Conservation (phyloP, 2,329 filamentous ascomycete genomes). For the Thielaviopsis euricoi region DNA sequence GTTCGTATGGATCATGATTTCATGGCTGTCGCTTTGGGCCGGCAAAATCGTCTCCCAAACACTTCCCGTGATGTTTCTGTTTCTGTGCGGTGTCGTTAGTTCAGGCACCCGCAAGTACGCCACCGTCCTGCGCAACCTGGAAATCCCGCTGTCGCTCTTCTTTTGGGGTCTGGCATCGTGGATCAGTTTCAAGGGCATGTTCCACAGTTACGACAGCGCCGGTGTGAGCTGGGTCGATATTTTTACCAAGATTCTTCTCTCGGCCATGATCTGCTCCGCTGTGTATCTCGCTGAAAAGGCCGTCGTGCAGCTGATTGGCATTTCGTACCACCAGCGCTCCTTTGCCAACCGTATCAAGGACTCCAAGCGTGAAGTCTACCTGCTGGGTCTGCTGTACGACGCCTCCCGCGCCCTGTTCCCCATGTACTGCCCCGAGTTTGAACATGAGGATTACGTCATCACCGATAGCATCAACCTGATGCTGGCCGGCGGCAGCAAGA, state of each 20-base stretch:
- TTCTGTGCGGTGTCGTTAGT: constrained; percentile 52
- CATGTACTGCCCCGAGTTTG: constrained; percentile 79
- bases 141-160: constrained; percentile 51
- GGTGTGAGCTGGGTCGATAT: constrained; percentile 36
- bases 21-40: constrained; percentile 51
- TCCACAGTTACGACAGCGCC: constrained; percentile 19
- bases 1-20: constrained; percentile 52
- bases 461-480: constrained; percentile 64
- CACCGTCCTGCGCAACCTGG: constrained; percentile 44
- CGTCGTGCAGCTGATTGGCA: constrained; percentile 67
- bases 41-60: constrained; percentile 48
- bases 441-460: constrained; percentile 82
- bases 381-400: constrained; percentile 76
- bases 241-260: constrained; percentile 48
- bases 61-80: constrained; percentile 47
- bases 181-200: constrained; percentile 43
- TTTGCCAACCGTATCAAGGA: constrained; percentile 72
- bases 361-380: constrained; percentile 70
- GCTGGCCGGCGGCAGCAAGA: constrained; percentile 38
- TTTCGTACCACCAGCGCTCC: constrained; percentile 72
- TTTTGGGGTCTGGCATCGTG: constrained; percentile 50
- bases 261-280: constrained; percentile 49
- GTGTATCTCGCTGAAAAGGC: constrained; percentile 63
- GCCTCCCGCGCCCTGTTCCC: constrained; percentile 80
- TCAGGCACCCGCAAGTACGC: constrained; percentile 56